Base-by-base conservation (phyloP, 495 filamentous ascomycete species). In the Talaromyces stipitatus region DNA sequence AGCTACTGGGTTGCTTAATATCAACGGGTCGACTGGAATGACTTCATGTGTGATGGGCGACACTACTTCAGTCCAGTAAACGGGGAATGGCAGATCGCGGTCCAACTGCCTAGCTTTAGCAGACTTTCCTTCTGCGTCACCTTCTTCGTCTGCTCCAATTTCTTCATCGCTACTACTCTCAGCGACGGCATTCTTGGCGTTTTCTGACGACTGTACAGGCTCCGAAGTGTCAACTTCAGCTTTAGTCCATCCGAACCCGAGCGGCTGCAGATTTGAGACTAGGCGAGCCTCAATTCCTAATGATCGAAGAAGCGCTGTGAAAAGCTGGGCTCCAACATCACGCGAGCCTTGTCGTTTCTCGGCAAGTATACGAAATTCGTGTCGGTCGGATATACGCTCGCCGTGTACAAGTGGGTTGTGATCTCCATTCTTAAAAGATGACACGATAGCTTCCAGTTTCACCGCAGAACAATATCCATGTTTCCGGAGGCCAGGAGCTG, bases 211-310 rank as follows among this genome's bases (percentile, higher is more conserved):
- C 62, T 78, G 65, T 10, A 60, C 62, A 60, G 81, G 82, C 64
- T 91, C 32, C 53, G 55, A 22, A 62, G 56, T 68, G 45, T 72
- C 72, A 0, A 63, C 86, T 69, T 98, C 94, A 16, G 78, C 73
- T 64, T 92, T 92, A 51, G 85, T 92, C 83, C 90, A 97, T 2
- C 91, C 91, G 68, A 96, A 96, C 2, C 95, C 94, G 0, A 90
- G 66, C 14, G 94, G 87, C 60, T 97, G 94, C 10, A 99, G 69
- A 67, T 81, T 96, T 12, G 85, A 85, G 9, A 97, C 85, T 62
- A 97, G 72, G 38, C 91, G 78, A 18, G 88, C 82, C 58, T 96
- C 90, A 11, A 96, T 73, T 0, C 86, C 88, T 16, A 99, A 63
- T 3, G 85, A 92, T 57, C 95, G 78, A n/a, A 97, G 66, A 22